A percentile compares a stretch with the other conserved stretches of the same genome.
Evolutionary conservation across 192 early-diverging fungal species (phyloP).

Genomic region (Coemansia sp.): DNA sequence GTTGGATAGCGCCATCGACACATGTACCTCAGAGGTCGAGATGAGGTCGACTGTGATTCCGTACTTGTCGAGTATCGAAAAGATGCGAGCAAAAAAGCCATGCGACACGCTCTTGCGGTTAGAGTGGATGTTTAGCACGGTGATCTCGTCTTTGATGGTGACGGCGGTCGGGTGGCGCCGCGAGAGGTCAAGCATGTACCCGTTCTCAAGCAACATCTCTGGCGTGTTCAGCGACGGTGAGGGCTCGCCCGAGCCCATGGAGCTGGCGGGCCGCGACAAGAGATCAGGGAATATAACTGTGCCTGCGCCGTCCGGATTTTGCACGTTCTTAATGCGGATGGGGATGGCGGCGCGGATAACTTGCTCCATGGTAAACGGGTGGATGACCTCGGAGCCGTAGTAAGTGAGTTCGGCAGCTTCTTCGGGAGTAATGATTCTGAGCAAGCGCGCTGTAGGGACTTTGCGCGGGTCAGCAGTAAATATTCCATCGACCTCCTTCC

Average conservation of each 20-base stretch:
- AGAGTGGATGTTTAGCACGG: constrained; percentile 95
- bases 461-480: constrained; percentile 99
- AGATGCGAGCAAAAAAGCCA: constrained; percentile 97
- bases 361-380: constrained; percentile 99
- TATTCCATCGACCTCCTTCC: constrained; percentile 99
- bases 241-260: constrained; percentile 55
- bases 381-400: constrained; percentile 94
- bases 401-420: constrained; percentile 98
- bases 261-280: constrained; percentile 54
- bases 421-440: constrained; percentile 94
- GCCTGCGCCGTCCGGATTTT: constrained; percentile 88
- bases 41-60: constrained; percentile 96
- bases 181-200: constrained; percentile 72
- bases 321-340: constrained; percentile 98
- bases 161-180: constrained; percentile 91
- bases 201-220: constrained; percentile 68
- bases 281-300: constrained; percentile 92
- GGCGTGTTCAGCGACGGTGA: constrained; percentile 60
- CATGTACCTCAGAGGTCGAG: constrained; percentile 90
- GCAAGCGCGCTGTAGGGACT: constrained; percentile 78
- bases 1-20: constrained; percentile 80
- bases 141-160: constrained; percentile 98
- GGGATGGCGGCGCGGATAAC: constrained; percentile 95
- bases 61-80: constrained; percentile 84
- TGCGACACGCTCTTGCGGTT: constrained; percentile 95